Conservation (phyloP, 192 early-diverging fungal species). For the Mortierella hygrophila region DNA sequence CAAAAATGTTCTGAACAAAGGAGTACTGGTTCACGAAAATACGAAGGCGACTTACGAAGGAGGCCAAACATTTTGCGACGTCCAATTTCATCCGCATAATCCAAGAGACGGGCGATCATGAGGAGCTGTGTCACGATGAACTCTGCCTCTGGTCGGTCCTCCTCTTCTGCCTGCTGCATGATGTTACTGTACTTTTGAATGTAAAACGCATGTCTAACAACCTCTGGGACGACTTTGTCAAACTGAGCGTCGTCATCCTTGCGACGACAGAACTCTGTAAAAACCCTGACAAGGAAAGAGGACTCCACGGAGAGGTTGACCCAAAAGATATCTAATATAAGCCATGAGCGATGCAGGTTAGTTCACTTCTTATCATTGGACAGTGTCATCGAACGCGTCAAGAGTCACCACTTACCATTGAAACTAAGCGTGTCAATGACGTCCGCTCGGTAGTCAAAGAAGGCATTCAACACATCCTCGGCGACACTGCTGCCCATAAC, state of each 20-base stretch:
- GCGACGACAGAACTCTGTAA: conserved; percentile 58
- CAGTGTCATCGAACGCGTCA: neutral
- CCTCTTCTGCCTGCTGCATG: conserved; percentile 63
- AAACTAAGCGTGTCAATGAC: conserved; percentile 74
- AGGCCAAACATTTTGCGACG: conserved; percentile 83
- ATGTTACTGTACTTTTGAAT: conserved; percentile 68
- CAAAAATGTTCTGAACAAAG: too few species aligned
- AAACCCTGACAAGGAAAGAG: conserved; percentile 62
- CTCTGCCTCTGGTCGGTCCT: conserved; percentile 63
- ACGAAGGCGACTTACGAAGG: conserved; percentile 67
- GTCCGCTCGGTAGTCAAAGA: conserved; percentile 75
- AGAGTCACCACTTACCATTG: conserved; percentile 51
- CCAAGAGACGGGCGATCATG: conserved; percentile 79
- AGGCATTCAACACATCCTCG: conserved; percentile 71
- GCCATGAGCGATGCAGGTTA: neutral
- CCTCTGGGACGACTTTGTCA: conserved; percentile 79
- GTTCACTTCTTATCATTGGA: neutral
- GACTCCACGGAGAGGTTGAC: conserved; percentile 65
- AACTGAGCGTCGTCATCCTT: conserved; percentile 72
- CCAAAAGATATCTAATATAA: conserved; percentile 66
- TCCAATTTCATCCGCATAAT: conserved; percentile 93
- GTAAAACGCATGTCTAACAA: conserved; percentile 66
- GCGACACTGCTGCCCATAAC: conserved; percentile 77
- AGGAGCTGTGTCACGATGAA: conserved; percentile 83
- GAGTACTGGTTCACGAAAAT: too few species aligned